These are phyloP conservation scores for Coemansia asiatica DNA, from an alignment of 192 early-diverging fungal species.

Conservation along the genomic window DNA sequence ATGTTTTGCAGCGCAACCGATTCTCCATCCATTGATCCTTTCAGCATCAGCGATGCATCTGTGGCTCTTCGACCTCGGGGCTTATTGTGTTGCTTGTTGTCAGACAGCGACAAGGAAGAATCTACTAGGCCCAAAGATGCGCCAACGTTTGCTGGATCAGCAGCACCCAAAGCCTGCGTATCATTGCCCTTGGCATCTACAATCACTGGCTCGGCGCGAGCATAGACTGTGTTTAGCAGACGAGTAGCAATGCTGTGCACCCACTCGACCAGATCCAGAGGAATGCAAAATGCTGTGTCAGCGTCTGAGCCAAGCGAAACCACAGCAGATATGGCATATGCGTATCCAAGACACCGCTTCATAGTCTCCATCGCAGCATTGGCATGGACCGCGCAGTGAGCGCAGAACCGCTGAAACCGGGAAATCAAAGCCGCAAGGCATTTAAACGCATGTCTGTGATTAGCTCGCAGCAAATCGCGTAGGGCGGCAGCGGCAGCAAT, in stretches of 20 bases:
- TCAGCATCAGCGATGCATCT: not conserved
- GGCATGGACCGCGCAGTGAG: constrained; percentile 59
- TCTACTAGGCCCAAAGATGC: constrained; percentile 8
- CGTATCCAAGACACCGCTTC: constrained; percentile 62
- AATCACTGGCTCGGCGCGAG: constrained; percentile 21
- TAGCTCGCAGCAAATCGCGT: constrained; percentile 62
- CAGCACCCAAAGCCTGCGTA: not conserved
- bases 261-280: constrained; percentile 77
- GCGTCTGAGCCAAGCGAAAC: constrained; percentile 58
- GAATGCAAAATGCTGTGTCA: constrained; percentile 18
- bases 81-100: too few species aligned
- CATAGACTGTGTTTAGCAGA: constrained; percentile 63
- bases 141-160: constrained; percentile 12
- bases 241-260: constrained; percentile 76
- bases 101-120: too few species aligned
- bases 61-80: too few species aligned
- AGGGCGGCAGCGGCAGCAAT: constrained; percentile 71
- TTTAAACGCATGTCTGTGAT: constrained; percentile 62
- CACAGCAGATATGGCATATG: constrained; percentile 64
- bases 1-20: constrained; percentile 19
- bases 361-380: constrained; percentile 41
- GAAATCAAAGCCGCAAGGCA: constrained; percentile 65
- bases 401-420: constrained; percentile 72
- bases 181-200: not conserved
- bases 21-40: not conserved